These are phyloP conservation scores for Kazachstania martiniae DNA, from an alignment of 805 yeast genomes.

Conservation along the genomic window DNA sequence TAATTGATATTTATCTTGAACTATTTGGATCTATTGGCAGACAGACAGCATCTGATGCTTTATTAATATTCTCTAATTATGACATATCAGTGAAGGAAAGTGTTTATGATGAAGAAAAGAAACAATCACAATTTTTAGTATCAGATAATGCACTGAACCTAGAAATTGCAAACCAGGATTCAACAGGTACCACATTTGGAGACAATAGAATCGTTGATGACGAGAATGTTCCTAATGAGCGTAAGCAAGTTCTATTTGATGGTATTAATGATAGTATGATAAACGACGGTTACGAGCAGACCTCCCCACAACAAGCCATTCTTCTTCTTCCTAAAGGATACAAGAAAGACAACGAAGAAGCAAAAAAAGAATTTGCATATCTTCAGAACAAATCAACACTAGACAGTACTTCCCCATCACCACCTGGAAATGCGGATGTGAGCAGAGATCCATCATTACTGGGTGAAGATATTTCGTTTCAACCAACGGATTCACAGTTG, in stretches of 20 bases:
- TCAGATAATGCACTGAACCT: not conserved
- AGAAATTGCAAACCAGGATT: not conserved
- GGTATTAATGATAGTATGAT: not conserved
- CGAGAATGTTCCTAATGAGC: not conserved
- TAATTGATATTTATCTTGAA: slow-evolving; percentile 15
- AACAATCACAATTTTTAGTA: too few species aligned
- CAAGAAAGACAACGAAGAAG: not conserved
- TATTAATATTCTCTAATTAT: slow-evolving; percentile 13
- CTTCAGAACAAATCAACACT: not conserved
- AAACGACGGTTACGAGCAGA: too few species aligned
- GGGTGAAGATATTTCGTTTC: slow-evolving; percentile 1
- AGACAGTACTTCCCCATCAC: not conserved
- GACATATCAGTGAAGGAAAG: slow-evolving; percentile 1
- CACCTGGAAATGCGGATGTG: not conserved
- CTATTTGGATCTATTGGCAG: slow-evolving; percentile 18
- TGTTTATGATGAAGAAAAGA: not conserved
- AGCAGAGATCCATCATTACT: slow-evolving; percentile 1
- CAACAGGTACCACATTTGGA: not conserved
- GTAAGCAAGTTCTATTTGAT: not conserved
- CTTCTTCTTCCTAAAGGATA: not conserved
- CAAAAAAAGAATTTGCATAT: not conserved
- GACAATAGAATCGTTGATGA: not conserved
- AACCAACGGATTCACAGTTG: slow-evolving; percentile 8
- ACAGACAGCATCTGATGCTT: slow-evolving; percentile 18
- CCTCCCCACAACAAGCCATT: not conserved